Conservation (phyloP, 1,139 yeast genomes). For the Candida sp. region DNA sequence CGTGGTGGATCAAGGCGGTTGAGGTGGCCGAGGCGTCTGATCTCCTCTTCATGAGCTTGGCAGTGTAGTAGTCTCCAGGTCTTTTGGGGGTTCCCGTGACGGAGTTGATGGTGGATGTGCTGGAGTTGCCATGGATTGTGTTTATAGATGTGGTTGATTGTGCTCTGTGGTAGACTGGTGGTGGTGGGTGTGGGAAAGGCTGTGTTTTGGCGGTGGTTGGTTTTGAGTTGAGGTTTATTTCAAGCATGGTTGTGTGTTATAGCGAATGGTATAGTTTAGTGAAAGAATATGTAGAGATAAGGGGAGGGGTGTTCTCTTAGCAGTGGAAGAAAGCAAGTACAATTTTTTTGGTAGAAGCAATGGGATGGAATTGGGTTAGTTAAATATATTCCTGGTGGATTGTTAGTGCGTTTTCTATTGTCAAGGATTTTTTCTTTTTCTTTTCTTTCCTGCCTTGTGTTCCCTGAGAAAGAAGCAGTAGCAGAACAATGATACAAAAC, state of each 20-base stretch:
- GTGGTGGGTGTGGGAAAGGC: slow-evolving; percentile 1
- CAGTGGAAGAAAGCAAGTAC: too few species aligned
- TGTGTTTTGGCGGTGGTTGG: background rate
- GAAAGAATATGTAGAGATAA: background rate
- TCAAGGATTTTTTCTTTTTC: background rate
- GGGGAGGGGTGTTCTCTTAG: background rate
- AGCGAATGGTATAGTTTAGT: background rate
- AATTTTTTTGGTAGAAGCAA: too few species aligned
- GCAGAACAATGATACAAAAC: too few species aligned
- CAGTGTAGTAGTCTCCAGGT: slow-evolving; percentile 49
- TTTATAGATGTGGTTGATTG: background rate
- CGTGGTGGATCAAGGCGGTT: background rate
- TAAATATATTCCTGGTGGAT: background rate
- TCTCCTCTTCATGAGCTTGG: slow-evolving; percentile 22
- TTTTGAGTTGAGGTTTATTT: background rate
- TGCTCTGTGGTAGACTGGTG: slow-evolving; percentile 2
- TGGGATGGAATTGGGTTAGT: too few species aligned
- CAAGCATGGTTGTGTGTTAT: background rate
- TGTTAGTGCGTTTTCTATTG: background rate
- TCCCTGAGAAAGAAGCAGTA: background rate
- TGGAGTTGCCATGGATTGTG: background rate
- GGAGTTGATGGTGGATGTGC: background rate
- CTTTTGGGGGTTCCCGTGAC: slow-evolving; percentile 23
- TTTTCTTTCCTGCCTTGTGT: background rate
- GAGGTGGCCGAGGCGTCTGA: background rate